A percentile compares a stretch with the other conserved stretches of the same genome.
These are phyloP conservation scores for Fusarium sp. DNA, from an alignment of 2,329 filamentous ascomycete genomes.

Conservation along the genomic window DNA sequence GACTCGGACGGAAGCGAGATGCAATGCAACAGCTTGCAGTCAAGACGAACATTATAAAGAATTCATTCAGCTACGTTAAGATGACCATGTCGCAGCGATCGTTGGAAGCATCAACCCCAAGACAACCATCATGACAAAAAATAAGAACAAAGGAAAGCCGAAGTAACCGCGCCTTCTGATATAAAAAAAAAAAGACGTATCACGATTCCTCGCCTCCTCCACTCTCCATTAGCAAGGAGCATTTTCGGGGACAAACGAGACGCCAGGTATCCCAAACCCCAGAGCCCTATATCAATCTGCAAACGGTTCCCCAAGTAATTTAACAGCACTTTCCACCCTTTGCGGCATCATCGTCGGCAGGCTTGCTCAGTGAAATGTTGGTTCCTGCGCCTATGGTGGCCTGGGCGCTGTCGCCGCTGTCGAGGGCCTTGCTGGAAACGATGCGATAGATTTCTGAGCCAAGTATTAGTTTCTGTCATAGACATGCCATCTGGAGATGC, in stretches of 20 bases:
- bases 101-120: constrained; percentile 52
- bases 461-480: constrained; percentile 20
- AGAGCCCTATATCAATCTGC: constrained; percentile 45
- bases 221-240: constrained; percentile 50
- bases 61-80: constrained; percentile 55
- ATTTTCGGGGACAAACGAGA: constrained; percentile 51
- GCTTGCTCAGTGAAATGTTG: constrained; percentile 88
- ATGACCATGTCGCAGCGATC: constrained; percentile 52
- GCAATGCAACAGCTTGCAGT: not conserved
- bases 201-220: constrained; percentile 51
- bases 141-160: constrained; percentile 55
- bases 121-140: constrained; percentile 52
- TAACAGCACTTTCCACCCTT: constrained; percentile 88
- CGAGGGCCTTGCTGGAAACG: constrained; percentile 96
- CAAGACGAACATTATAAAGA: constrained; percentile 49
- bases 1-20: not conserved
- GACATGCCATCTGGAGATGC: not conserved
- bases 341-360: constrained; percentile 77
- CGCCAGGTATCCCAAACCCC: constrained; percentile 49
- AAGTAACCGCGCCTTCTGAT: constrained; percentile 56
- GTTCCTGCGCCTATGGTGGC: constrained; percentile 82
- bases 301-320: constrained; percentile 47
- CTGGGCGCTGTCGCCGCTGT: constrained; percentile 84
- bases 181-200: constrained; percentile 52
- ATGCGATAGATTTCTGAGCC: constrained; percentile 96